phyloP scores from a whole-genome alignment of 768 basidiomycete species.

The Leccinum imitatum region DNA sequence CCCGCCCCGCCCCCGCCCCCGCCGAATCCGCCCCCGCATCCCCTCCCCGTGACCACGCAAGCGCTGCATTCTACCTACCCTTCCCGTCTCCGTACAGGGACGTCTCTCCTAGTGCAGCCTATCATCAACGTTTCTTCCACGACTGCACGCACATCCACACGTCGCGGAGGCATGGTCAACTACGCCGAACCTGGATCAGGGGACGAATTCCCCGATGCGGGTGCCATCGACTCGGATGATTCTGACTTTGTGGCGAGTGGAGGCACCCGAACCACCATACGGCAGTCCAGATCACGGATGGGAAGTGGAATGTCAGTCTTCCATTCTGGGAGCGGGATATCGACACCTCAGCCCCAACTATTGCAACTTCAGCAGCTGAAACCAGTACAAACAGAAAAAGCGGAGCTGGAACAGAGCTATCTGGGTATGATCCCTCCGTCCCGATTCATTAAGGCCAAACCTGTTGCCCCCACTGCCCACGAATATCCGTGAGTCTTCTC shows the following conservation, averaged over 20 bases:
- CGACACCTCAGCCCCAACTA: constrained; percentile 34
- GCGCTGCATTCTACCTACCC: constrained; percentile 82
- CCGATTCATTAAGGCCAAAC: constrained; percentile 66
- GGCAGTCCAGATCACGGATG: constrained; percentile 44
- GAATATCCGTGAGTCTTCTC: constrained; percentile 66
- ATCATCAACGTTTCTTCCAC: constrained; percentile 49
- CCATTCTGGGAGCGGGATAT: constrained; percentile 48
- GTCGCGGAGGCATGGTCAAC: constrained; percentile 74
- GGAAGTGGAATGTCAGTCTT: constrained; percentile 54
- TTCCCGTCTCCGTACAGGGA: constrained; percentile 87
- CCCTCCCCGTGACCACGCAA: constrained; percentile 63
- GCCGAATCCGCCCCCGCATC: constrained; percentile 53
- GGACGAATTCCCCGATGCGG: constrained; percentile 79
- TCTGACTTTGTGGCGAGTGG: constrained; percentile 75
- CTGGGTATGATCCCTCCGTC: constrained; percentile 83
- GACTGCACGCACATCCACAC: constrained; percentile 45
- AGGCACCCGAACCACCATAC: constrained; percentile 57
- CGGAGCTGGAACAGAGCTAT: constrained; percentile 84
- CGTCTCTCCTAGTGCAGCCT: constrained; percentile 89
- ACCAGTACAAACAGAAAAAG: constrained; percentile 40
- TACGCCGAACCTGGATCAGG: constrained; percentile 86
- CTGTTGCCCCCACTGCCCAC: constrained; percentile 60
- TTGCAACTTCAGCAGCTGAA: constrained; percentile 15
- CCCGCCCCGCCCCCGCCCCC: constrained; percentile 31
- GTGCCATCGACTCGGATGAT: constrained; percentile 80